Conservation (phyloP, 495 filamentous ascomycete genomes). For the Cercophora scortea region DNA sequence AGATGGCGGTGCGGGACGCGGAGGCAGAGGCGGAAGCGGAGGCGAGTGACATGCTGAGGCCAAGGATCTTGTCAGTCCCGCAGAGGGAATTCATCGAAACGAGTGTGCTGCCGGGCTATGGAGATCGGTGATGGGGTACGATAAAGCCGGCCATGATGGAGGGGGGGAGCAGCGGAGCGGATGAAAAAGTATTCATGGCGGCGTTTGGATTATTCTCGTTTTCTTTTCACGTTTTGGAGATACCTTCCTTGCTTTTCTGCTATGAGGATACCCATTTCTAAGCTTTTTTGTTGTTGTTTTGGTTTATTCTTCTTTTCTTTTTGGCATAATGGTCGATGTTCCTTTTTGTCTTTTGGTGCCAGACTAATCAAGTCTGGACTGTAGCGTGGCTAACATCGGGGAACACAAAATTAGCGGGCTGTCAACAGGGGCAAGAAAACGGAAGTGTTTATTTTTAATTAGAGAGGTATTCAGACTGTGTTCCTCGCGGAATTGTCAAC, state of each 20-base stretch:
- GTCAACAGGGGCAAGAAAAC: too few species aligned
- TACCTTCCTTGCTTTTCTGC: too few species aligned
- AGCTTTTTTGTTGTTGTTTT: background rate
- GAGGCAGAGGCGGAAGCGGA: conserved; percentile 40
- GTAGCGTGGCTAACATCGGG: conserved; percentile 21
- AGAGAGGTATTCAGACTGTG: too few species aligned
- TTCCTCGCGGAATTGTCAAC: too few species aligned
- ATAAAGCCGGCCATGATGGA: too few species aligned
- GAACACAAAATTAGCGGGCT: conserved; percentile 4
- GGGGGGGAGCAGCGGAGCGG: background rate
- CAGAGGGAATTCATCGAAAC: conserved; percentile 2
- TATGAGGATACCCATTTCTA: background rate
- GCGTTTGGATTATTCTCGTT: background rate
- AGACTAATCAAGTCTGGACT: background rate
- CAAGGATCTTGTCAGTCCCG: conserved; percentile 28
- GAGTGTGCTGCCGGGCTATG: conserved; percentile 31
- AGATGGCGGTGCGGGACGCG: conserved; percentile 21
- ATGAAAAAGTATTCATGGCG: background rate
- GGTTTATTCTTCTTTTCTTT: background rate
- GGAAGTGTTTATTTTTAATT: too few species aligned
- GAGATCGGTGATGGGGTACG: conserved; percentile 43
- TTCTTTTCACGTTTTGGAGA: too few species aligned
- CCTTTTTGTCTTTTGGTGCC: background rate
- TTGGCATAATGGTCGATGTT: background rate
- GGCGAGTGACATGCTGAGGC: conserved; percentile 19